A percentile compares a stretch with the other conserved stretches of the same genome.
Evolutionary conservation across 2,329 filamentous ascomycete species (phyloP).

Genomic region (Ophiostoma triangulosporum): DNA sequence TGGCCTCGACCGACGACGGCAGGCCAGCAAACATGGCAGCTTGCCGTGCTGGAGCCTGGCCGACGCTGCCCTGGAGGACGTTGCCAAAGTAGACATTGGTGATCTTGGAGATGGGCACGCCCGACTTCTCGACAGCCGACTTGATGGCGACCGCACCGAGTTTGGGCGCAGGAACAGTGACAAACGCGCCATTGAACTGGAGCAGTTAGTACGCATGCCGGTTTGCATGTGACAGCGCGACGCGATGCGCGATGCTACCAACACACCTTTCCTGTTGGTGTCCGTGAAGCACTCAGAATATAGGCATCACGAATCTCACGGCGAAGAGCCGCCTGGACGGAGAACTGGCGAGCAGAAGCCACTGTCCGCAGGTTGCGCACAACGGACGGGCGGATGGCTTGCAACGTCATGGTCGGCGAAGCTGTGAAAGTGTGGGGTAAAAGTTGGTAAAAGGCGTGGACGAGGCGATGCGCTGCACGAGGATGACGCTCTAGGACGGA

Average conservation of each 20-base stretch:
- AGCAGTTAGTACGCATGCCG: not conserved
- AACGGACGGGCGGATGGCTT: conserved; percentile 7
- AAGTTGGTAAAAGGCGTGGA: not conserved
- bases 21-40: conserved; percentile 81
- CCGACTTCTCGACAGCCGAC: conserved; percentile 75
- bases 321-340: conserved; percentile 19
- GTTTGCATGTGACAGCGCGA: conserved; percentile 1
- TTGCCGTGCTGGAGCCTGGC: conserved; percentile 86
- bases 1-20: conserved; percentile 66
- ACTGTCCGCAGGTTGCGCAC: conserved; percentile 19
- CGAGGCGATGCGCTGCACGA: not conserved
- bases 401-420: conserved; percentile 11
- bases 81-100: conserved; percentile 97
- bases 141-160: conserved; percentile 88
- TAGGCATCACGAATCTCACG: conserved; percentile 76
- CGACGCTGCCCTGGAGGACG: conserved; percentile 69
- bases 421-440: conserved; percentile 4
- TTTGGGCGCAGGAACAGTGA: conserved; percentile 69
- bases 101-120: conserved; percentile 66
- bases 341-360: conserved; percentile 30
- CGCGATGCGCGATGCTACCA: not conserved
- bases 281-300: conserved; percentile 80
- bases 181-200: conserved; percentile 89
- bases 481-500: not conserved
- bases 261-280: conserved; percentile 72